Conservation (phyloP, 768 basidiomycete species). For the Suillus americanus region DNA sequence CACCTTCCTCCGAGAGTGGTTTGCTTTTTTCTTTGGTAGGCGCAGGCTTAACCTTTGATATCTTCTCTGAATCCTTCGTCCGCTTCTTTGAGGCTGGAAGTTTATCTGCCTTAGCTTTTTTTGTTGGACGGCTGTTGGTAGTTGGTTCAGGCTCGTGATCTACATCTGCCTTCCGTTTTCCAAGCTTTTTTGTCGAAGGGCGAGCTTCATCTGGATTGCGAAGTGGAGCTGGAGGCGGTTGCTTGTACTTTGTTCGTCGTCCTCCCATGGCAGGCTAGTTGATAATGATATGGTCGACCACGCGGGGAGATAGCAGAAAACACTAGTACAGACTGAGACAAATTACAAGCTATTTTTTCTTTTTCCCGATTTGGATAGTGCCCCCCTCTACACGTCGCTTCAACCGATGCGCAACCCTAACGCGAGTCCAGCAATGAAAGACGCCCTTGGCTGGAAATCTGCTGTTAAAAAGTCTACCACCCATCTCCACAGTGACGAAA, state of each 20-base stretch:
- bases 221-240: slow-evolving; percentile 65
- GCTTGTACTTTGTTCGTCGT: slow-evolving; percentile 83
- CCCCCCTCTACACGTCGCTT: slow-evolving; percentile 17
- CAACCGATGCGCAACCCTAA: slow-evolving; percentile 83
- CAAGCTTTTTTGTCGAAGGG: slow-evolving; percentile 54
- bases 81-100: neutral
- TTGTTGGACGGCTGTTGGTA: slow-evolving; percentile 28
- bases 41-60: slow-evolving; percentile 45
- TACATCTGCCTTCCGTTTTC: slow-evolving; percentile 70
- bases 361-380: slow-evolving; percentile 24
- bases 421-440: slow-evolving; percentile 80
- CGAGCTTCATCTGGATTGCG: slow-evolving; percentile 35
- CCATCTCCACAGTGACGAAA: slow-evolving; percentile 65
- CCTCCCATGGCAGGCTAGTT: slow-evolving; percentile 64
- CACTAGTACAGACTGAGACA: neutral
- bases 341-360: slow-evolving; percentile 15
- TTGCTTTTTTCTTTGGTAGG: slow-evolving; percentile 45
- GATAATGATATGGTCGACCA: slow-evolving; percentile 13
- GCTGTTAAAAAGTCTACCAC: slow-evolving; percentile 82
- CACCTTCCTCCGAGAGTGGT: slow-evolving; percentile 23
- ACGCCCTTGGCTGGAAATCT: slow-evolving; percentile 89
- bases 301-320: neutral
- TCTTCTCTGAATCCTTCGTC: slow-evolving; percentile 19
- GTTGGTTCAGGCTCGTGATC: slow-evolving; percentile 28
- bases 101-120: slow-evolving; percentile 35